Percentiles rank a stretch among this genome's conserved stretches.
Conservation (phyloP, 495 filamentous ascomycete species). For the Trichoderma virens region DNA sequence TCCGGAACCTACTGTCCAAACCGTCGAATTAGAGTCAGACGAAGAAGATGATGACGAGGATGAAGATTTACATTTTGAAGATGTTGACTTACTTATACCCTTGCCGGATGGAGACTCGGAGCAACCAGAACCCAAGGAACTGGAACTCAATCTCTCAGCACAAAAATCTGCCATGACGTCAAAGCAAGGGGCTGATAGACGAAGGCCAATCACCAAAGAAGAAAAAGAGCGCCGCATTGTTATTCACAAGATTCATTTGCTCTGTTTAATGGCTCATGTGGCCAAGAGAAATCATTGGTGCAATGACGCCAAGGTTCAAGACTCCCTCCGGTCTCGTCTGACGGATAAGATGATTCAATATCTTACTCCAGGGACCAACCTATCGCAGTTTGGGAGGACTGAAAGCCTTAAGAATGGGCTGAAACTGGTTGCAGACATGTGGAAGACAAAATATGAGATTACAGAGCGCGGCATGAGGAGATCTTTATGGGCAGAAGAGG, state of each 20-base stretch:
- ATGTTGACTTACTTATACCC: conserved; percentile 24
- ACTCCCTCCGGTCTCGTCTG: conserved; percentile 51
- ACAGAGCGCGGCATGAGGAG: conserved; percentile 62
- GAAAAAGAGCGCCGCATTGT: conserved; percentile 68
- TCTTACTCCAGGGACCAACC: conserved; percentile 53
- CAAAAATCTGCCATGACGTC: conserved; percentile 31
- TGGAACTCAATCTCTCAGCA: conserved; percentile 49
- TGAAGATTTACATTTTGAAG: conserved; percentile 28
- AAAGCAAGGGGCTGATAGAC: conserved; percentile 30
- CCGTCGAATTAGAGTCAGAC: conserved; percentile 18
- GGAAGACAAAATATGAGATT: conserved; percentile 56
- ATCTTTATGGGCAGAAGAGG: conserved; percentile 63
- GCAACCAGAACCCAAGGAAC: conserved; percentile 30
- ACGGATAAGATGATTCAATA: conserved; percentile 50
- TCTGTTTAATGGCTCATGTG: conserved; percentile 72
- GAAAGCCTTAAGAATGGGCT: conserved; percentile 73
- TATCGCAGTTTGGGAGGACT: conserved; percentile 63
- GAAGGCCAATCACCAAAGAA: conserved; percentile 55
- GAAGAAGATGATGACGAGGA: conserved; percentile 28
- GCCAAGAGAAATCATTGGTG: conserved; percentile 80
- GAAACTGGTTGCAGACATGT: conserved; percentile 57
- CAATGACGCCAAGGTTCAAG: conserved; percentile 62
- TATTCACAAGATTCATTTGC: conserved; percentile 77
- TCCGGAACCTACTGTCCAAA: conserved; percentile 22
- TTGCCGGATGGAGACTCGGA: neutral